A percentile compares a stretch with the other conserved stretches of the same genome.
phyloP scores from a whole-genome alignment of 495 filamentous ascomycete species.

The Annulohypoxylon nitens region DNA sequence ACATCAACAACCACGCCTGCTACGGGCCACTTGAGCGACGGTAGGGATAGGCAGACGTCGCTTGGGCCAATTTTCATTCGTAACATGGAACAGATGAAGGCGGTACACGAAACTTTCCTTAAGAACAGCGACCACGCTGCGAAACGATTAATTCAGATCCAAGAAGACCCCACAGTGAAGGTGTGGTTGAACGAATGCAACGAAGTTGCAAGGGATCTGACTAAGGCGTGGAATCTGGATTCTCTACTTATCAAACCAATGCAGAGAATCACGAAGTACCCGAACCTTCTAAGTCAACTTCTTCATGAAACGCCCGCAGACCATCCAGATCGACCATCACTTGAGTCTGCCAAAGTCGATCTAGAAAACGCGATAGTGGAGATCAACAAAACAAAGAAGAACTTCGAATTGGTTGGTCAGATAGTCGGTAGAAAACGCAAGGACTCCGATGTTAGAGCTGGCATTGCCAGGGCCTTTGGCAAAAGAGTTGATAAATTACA shows the following conservation, averaged over 20 bases:
- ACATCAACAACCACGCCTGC: constrained; percentile 50
- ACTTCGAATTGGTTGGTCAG: constrained; percentile 88
- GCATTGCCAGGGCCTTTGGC: constrained; percentile 87
- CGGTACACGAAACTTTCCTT: constrained; percentile 85
- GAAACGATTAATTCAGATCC: constrained; percentile 78
- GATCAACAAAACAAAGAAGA: constrained; percentile 93
- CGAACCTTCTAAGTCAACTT: constrained; percentile 81
- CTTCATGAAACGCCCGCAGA: constrained; percentile 81
- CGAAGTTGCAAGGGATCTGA: constrained; percentile 87
- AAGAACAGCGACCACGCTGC: constrained; percentile 88
- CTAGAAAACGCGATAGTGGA: constrained; percentile 80
- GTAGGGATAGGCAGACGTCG: constrained; percentile 78
- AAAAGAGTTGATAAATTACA: constrained; percentile 81
- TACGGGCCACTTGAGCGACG: constrained; percentile 56
- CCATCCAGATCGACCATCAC: constrained; percentile 81
- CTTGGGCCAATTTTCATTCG: constrained; percentile 83
- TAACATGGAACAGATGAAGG: constrained; percentile 83
- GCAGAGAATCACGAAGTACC: constrained; percentile 92
- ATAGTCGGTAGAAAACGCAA: constrained; percentile 89
- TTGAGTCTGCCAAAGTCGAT: constrained; percentile 72
- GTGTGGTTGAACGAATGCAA: constrained; percentile 95
- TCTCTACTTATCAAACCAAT: constrained; percentile 95
- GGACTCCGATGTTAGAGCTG: constrained; percentile 86
- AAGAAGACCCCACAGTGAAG: constrained; percentile 78
- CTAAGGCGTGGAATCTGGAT: constrained; percentile 91